Evolutionary conservation across 495 filamentous ascomycete genomes (phyloP), one percentile per base, ranked within the genome.

Genomic region (Schizothecium vesticola): DNA sequence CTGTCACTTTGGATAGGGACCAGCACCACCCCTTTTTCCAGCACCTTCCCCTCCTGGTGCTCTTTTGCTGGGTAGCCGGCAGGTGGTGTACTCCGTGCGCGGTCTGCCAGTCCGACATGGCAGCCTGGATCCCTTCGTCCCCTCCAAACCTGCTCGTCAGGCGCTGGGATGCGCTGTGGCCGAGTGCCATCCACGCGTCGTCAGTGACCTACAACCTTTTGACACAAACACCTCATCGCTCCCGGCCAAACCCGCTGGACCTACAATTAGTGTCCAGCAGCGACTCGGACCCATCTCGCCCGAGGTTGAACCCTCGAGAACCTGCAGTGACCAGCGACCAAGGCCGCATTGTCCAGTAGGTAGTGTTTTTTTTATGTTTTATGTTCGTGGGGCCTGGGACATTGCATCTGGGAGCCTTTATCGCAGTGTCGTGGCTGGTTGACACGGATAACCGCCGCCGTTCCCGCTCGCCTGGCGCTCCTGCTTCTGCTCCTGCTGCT

Each of bases 11-110:
- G 43, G 19, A n/a, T 19, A 19, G 43, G 8, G 33, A 51, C 11
- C 36, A 13, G 33, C 13, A 43, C 13, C 36, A 43, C 36, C 16
- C 43, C 43, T 26, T 58, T 36, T 29, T 13, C 24, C 11, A 58
- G 51, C 63, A 65, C 63, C 63, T 65, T 65, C 63, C 63, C 63
- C 24, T 65, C 63, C 26, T 29, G 63, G 63, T 22, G 13, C 10
- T 51, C 55, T 58, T 58, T 21, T 23, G n/a, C 63, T 28, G 55
- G 12, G 43, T 13, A 25, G 63, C 24, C 24, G 63, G 28, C 59
- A 51, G 43, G 43, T n/a, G 23, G 12, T 61, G 63, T 65, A 65
- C 63, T 65, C 63, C 63, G 63, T 65, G 63, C 63, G 63, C 63
- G 51, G 2, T 8, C 21, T 25, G 24, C 7, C 12, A 21, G 2